Evolutionary conservation across 73 alveolate species (phyloP).

Genomic region (Tetrahymena borealis): DNA sequence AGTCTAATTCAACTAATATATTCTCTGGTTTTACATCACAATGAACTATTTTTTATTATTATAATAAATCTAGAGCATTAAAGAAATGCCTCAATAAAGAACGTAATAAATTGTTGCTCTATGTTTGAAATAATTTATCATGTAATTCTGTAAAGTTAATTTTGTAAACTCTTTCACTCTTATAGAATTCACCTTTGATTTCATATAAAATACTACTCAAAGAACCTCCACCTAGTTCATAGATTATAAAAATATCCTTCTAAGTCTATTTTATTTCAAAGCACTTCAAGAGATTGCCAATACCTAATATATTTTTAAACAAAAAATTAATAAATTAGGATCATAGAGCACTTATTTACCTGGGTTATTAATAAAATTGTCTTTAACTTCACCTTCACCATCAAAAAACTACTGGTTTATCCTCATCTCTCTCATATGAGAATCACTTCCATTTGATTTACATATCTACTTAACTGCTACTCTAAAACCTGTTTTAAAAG

Average conservation of each 20-base stretch:
- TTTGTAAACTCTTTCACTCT: slow-evolving; percentile 60
- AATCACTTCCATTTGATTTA: not conserved
- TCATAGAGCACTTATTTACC: not conserved
- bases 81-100: slow-evolving; percentile 33
- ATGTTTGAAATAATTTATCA: slow-evolving; percentile 4
- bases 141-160: slow-evolving; percentile 40
- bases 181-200: slow-evolving; percentile 58
- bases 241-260: slow-evolving; percentile 52
- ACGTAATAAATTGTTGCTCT: slow-evolving; percentile 20
- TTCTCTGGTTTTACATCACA: slow-evolving; percentile 69
- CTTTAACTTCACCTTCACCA: not conserved
- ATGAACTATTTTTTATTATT: slow-evolving; percentile 46
- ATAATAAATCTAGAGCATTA: slow-evolving; percentile 37
- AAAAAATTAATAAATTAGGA: not conserved
- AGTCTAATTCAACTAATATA: slow-evolving; percentile 47
- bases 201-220: slow-evolving; percentile 42
- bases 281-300: slow-evolving; percentile 9
- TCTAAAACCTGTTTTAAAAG: slow-evolving; percentile 1
- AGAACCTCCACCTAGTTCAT: slow-evolving; percentile 64
- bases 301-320: slow-evolving; percentile 21
- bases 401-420: not conserved
- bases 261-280: slow-evolving; percentile 45
- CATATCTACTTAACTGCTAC: not conserved
- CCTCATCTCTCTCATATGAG: not conserved
- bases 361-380: not conserved